Evolutionary conservation across 1,139 yeast genomes (phyloP), one percentile per base, ranked within the genome.

Genomic region (Hyphopichia wangnamkhiaoensis): DNA sequence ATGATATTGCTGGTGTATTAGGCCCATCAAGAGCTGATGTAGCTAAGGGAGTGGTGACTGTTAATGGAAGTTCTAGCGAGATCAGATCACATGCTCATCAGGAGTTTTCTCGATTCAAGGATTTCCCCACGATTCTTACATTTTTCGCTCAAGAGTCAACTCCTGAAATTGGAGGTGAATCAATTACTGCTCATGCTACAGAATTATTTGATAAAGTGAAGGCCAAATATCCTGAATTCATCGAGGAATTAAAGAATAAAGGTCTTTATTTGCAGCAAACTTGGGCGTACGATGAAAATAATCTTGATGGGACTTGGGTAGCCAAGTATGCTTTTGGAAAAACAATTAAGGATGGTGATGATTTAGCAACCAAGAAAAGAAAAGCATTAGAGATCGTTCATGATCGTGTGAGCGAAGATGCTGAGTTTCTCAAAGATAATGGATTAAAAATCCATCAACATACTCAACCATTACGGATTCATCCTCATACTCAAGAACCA

Each of bases 121-220:
- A 42, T 24, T 57, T 43, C 36, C 68, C 68, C 5, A 44, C 50
- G 3, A 51, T 46, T 7, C 42, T 63, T 16, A 50, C 50, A 27
- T 61, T 61, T 37, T 51, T 51, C 3, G 56, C 61, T 29, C 16
- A 36, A 3, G 27, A 42, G 17, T 38, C 39, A 13, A 46, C 46
- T 18, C 48, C 49, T 13, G 42, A 41, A 21, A 21, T 21, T 21
- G 63, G 61, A 4, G 65, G 65, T 16, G 61, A 52, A 20, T 59
- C 64, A 15, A 63, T 63, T 9, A 46, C 61, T 3, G 59, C 53
- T 5, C 65, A 61, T 43, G 64, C 63, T 4, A 59, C 55, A 13
- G 68, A 63, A 35, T 38, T 58, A 10, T 61, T 53, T 37, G 49
- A 58, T 1, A 35, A 33, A 3, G 42, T 60, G 15, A 16, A 44